Percentiles rank a stretch among this genome's conserved stretches.
Conservation (phyloP, 2,329 filamentous ascomycete genomes). For the Fusarium phyllophilum region DNA sequence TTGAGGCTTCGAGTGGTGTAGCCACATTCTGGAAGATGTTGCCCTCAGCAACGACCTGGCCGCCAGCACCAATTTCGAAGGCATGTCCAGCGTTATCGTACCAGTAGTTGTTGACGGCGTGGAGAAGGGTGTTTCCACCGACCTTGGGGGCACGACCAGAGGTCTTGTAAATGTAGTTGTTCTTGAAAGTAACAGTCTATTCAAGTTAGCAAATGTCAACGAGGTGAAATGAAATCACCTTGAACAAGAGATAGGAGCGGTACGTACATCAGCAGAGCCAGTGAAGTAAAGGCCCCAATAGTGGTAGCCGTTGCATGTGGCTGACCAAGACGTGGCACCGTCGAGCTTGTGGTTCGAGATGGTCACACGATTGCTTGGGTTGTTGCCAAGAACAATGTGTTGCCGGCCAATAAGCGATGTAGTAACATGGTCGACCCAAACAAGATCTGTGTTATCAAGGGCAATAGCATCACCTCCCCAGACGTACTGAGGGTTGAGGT, state of each 20-base stretch:
- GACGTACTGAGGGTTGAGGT: conserved; percentile 67
- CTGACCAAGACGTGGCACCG: conserved; percentile 29
- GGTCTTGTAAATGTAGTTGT: conserved; percentile 61
- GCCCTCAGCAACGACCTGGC: background rate
- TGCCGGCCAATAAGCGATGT: background rate
- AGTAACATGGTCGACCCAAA: conserved; percentile 11
- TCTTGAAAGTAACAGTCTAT: conserved; percentile 57
- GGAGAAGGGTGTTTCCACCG: conserved; percentile 3
- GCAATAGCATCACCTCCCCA: conserved; percentile 70
- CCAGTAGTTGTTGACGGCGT: conserved; percentile 11
- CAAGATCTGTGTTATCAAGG: conserved; percentile 44
- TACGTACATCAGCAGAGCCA: conserved; percentile 54
- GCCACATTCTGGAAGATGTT: conserved; percentile 2
- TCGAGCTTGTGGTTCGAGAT: conserved; percentile 7
- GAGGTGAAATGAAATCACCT: accelerated
- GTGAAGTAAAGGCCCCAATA: conserved; percentile 68
- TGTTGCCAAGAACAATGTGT: background rate
- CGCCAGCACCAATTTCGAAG: background rate
- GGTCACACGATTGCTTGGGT: background rate
- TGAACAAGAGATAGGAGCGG: accelerated
- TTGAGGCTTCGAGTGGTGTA: conserved; percentile 32
- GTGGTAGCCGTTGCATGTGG: conserved; percentile 66
- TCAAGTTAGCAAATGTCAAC: background rate
- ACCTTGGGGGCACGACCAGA: background rate
- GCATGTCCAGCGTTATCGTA: conserved; percentile 1